Conservation (phyloP, 164 flowering plant genomes). For the Magnolia kwangsiensis region DNA sequence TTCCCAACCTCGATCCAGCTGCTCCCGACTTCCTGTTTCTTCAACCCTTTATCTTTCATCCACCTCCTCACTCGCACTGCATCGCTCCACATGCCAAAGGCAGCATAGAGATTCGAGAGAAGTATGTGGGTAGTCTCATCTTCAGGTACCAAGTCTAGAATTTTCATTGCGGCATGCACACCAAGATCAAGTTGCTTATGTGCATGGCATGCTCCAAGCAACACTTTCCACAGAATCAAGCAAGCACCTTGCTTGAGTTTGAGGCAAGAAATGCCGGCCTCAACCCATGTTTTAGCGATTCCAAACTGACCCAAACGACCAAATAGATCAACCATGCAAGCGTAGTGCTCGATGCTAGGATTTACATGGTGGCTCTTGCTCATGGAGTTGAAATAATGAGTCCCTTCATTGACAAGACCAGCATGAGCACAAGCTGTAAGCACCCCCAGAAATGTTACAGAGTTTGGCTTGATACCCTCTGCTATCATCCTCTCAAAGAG, state of each 20-base stretch:
- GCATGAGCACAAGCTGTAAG: constrained; percentile 36
- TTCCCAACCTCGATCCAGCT: constrained; percentile 36
- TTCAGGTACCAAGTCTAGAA: constrained; percentile 33
- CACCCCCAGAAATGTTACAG: constrained; percentile 30
- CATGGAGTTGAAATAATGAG: constrained; percentile 26
- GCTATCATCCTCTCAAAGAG: constrained; percentile 22
- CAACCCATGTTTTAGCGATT: constrained; percentile 4
- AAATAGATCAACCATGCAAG: constrained; percentile 38
- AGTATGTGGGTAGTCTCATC: constrained; percentile 33
- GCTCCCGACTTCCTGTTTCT: constrained; percentile 30
- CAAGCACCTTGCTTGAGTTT: constrained; percentile 6
- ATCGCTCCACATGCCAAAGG: constrained; percentile 29
- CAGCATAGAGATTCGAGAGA: constrained; percentile 33
- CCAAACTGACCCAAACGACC: constrained; percentile 30
- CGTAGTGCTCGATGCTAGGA: constrained; percentile 35
- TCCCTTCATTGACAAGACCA: constrained; percentile 29
- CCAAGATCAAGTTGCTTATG: constrained; percentile 33
- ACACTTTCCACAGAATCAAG: constrained; percentile 27
- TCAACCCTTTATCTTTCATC: constrained; percentile 25
- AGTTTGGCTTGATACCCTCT: constrained; percentile 24
- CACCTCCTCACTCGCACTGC: constrained; percentile 21
- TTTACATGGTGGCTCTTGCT: constrained; percentile 17
- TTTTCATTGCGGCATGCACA: constrained; percentile 23
- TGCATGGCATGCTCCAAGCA: constrained; percentile 39
- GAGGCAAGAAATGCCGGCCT: constrained; percentile 15